Evolutionary conservation across 2,329 filamentous ascomycete species (phyloP).

Genomic region (Macrophomina tecta): DNA sequence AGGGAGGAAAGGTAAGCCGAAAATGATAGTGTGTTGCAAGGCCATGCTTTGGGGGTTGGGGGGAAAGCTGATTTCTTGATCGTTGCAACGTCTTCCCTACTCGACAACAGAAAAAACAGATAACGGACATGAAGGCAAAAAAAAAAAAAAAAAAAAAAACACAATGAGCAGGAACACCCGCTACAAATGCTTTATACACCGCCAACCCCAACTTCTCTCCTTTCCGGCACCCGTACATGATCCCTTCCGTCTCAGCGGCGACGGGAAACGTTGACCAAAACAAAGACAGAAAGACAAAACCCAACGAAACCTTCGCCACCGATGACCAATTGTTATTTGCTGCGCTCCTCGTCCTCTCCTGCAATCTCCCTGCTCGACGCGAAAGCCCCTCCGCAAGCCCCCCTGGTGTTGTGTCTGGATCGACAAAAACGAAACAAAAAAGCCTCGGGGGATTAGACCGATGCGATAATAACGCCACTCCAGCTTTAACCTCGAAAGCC

Average conservation of each 20-base stretch:
- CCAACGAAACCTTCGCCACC: background rate
- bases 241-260: too few species aligned
- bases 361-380: background rate
- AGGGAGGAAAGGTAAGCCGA: background rate
- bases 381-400: background rate
- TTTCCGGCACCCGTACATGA: background rate
- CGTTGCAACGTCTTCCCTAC: background rate
- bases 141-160: background rate
- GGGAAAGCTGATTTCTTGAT: too few species aligned
- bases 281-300: background rate
- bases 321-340: background rate
- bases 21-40: background rate
- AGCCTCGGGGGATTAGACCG: background rate
- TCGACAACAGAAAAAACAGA: background rate
- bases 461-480: constrained; percentile 23
- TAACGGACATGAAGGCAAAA: background rate
- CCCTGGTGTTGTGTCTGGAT: background rate
- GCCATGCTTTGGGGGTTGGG: too few species aligned
- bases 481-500: constrained; percentile 44
- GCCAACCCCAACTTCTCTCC: background rate
- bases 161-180: background rate
- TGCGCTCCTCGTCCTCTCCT: too few species aligned
- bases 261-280: background rate
- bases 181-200: constrained; percentile 5
- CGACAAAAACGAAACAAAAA: background rate